These are phyloP conservation scores for Umbelopsis ramanniana DNA, from an alignment of 192 early-diverging fungal species.

Conservation along the genomic window DNA sequence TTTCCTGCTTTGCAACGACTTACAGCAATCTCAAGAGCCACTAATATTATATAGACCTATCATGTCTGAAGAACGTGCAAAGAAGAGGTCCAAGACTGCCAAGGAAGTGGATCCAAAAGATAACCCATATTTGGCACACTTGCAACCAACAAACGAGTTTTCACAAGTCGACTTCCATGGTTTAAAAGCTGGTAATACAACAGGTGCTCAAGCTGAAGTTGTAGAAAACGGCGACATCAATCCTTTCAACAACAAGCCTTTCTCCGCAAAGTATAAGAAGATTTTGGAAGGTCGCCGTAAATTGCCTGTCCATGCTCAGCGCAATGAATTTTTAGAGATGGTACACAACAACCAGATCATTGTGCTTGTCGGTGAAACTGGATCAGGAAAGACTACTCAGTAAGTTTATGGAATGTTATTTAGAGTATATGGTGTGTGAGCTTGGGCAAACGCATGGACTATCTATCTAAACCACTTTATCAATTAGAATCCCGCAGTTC, in stretches of 20 bases:
- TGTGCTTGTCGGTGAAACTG: conserved; percentile 96
- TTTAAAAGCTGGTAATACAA: conserved; percentile 81
- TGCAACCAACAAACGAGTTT: conserved; percentile 34
- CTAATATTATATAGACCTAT: not conserved
- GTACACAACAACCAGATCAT: conserved; percentile 94
- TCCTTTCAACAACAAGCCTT: conserved; percentile 81
- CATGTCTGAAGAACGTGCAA: conserved; percentile 39
- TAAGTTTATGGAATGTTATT: conserved; percentile 41
- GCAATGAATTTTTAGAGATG: conserved; percentile 88
- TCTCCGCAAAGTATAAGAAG: conserved; percentile 80
- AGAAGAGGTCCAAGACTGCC: conserved; percentile 39
- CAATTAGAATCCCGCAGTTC: conserved; percentile 91
- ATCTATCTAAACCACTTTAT: not conserved
- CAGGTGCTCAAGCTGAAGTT: conserved; percentile 79
- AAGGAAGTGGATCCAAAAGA: conserved; percentile 34
- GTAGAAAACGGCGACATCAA: conserved; percentile 76
- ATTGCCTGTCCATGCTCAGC: conserved; percentile 94
- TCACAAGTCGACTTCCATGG: conserved; percentile 43
- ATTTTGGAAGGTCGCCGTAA: conserved; percentile 86
- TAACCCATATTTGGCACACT: conserved; percentile 63
- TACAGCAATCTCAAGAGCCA: too few species aligned
- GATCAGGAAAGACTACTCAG: conserved; percentile 99
- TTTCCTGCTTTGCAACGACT: not conserved
- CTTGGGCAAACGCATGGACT: too few species aligned
- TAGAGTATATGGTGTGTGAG: not conserved